Base-by-base conservation (phyloP, 2,329 filamentous ascomycete genomes). In the Hypoxylon sp. region DNA sequence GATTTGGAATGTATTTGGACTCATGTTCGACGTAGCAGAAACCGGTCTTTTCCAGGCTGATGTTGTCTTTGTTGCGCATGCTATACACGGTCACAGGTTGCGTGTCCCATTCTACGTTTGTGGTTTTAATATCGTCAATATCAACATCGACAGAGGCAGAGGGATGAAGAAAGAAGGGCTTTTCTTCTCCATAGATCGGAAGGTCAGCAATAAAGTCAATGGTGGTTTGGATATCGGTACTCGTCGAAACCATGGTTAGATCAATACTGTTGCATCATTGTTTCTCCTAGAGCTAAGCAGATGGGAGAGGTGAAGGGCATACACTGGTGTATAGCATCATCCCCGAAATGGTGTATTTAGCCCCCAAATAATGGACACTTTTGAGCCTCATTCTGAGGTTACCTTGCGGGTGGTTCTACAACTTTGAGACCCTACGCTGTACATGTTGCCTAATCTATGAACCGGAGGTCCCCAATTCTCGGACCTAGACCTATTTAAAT, bases 1-100 rank as follows among this genome's bases (percentile, higher is more conserved):
- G 32, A 13, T 36, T 45, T 5, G 52, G 52, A 17, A 41, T 19
- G 45, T 14, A 51, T 51, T 57, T 43, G 1, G 60, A 57, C 2
- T 63, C 51, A 30, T 63, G 60, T 43, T 63, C 28, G 30, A 57
- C 10, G 9, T 63, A 63, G 21, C 60, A 63, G 34, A 63, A 63
- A 9, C 60, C 60, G 14, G 43, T 63, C 32, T 34, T 63, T 25
- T 63, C 60, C 11, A 63, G 32, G 28, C 43, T 43, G 11, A 63
- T 34, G 5, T 57, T 13, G 7, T 7, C 23, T 7, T 48, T 50
- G 19, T 51, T 17, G 11, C 60, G 60, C 60, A 63, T 63, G 45
- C 36, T 57, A 43, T 57, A 13, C 7, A 57, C 60, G 13, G 45
- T 63, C 11, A 63, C 60, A 7, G 51, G 19, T 14, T 57, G 56